Evolutionary conservation across 257 asterid genomes (phyloP), one percentile per base, ranked within the genome.

Genomic region (Verbena officinalis): DNA sequence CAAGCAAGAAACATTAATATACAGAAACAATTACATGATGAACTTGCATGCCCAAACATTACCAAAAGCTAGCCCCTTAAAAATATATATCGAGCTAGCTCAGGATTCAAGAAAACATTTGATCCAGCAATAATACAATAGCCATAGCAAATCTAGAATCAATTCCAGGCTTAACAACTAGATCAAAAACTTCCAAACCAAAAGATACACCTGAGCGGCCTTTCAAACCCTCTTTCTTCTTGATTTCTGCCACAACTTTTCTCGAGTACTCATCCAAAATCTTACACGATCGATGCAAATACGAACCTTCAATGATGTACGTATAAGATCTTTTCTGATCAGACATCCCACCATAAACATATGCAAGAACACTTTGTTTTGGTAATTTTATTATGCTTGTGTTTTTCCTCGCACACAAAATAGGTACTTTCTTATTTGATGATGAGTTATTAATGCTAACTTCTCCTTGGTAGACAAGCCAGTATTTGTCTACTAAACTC

Each of bases 391-490:
- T 62, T 31, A 82, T 61, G 55, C 80, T 74, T 23, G 43, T 53
- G 48, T 73, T 73, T 75, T 79, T 89, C 70, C 75, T 79, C 49
- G 75, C 87, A 53, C 75, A 69, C 40, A 71, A 81, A 10, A 79
- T 70, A 5, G 95, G 96, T 46, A n/a, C n/a, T n/a, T 80, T 75
- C 51, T 65, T 79, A 2, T 2, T 2, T 19, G 55, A 30, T 38
- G 53, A 39, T 31, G 3, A 33, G 23, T 14, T 74, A 51, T 3
- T 70, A 22, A 6, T 71, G 40, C 31, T 57, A 14, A 79, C 74
- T 67, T 84, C 96, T 40, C 93, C 95, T 55, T 89, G 87, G n/a
- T 79, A 84, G 15, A 86, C 65, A 5, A 81, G 74, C 93, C 95
- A 89, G 23, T 59, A 74, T 42, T 64, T 72, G 45, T 80, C 86